These are phyloP conservation scores for Podaxis sp. DNA, from an alignment of 768 basidiomycete genomes.

Conservation along the genomic window DNA sequence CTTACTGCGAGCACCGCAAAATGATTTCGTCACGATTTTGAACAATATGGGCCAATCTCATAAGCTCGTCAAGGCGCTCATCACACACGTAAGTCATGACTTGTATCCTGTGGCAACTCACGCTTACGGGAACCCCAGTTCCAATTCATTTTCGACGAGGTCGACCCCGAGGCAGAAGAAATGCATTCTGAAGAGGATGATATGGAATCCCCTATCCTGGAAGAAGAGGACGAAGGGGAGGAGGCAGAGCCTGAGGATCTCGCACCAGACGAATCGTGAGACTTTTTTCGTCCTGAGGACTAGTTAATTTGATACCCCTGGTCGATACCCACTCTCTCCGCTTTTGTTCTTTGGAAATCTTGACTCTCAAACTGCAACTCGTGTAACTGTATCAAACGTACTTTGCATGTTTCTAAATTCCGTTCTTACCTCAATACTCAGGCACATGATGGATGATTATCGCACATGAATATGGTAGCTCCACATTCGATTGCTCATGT, in stretches of 20 bases:
- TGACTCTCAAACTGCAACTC: background rate
- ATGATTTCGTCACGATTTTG: conserved; percentile 73
- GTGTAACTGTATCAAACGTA: conserved; percentile 7
- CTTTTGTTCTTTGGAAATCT: conserved; percentile 5
- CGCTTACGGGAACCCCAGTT: conserved; percentile 30
- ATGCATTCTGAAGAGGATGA: conserved; percentile 63
- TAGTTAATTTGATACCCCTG: conserved; percentile 8
- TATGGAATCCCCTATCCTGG: conserved; percentile 59
- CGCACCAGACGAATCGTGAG: background rate
- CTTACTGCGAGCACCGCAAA: conserved; percentile 70
- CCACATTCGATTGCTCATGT: too few species aligned
- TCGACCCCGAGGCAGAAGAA: conserved; percentile 52
- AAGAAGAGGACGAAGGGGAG: conserved; percentile 54
- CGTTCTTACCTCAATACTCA: too few species aligned
- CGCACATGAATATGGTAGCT: too few species aligned
- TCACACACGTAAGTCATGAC: conserved; percentile 61
- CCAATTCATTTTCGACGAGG: conserved; percentile 71
- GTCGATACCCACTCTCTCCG: conserved; percentile 2
- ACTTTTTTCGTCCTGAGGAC: background rate
- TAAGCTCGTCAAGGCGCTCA: conserved; percentile 70
- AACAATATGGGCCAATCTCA: conserved; percentile 78
- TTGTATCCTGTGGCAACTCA: conserved; percentile 1
- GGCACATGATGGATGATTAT: too few species aligned
- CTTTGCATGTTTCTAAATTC: too few species aligned
- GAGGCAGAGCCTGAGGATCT: background rate